Evolutionary conservation across 495 filamentous ascomycete species (phyloP).

Genomic region (Penicillium simplicissimum): DNA sequence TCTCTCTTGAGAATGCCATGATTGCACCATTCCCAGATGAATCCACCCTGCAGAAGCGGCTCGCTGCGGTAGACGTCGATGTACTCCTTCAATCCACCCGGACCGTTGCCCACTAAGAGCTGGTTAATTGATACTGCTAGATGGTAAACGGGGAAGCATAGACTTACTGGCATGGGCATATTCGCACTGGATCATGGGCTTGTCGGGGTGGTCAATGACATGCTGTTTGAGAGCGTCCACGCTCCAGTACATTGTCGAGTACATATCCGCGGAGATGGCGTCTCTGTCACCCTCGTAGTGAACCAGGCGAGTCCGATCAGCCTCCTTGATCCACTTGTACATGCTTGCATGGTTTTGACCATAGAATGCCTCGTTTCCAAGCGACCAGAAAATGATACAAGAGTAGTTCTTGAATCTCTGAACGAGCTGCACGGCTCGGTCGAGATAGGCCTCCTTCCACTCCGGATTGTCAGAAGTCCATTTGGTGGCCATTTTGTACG

Average conservation of each 20-base stretch:
- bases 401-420: constrained; percentile 65
- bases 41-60: constrained; percentile 63
- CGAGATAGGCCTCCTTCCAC: constrained; percentile 65
- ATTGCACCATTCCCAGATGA: constrained; percentile 75
- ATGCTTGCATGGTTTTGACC: constrained; percentile 64
- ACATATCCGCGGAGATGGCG: constrained; percentile 62
- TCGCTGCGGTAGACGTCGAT: constrained; percentile 58
- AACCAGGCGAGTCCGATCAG: constrained; percentile 58
- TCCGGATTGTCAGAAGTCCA: constrained; percentile 62
- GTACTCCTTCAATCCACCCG: constrained; percentile 66
- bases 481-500: constrained; percentile 50
- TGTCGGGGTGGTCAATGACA: constrained; percentile 44
- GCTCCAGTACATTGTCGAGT: constrained; percentile 64
- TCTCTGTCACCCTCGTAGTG: constrained; percentile 67
- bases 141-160: constrained; percentile 17
- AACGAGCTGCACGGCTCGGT: constrained; percentile 63
- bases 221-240: constrained; percentile 48
- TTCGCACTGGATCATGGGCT: constrained; percentile 65
- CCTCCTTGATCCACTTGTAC: constrained; percentile 60
- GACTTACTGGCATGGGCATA: constrained; percentile 56
- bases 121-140: constrained; percentile 38
- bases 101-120: constrained; percentile 69
- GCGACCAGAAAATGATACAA: constrained; percentile 67
- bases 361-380: constrained; percentile 70
- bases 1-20: constrained; percentile 60